phyloP scores from a whole-genome alignment of 345 rosid species.

The Dovyalis caffra region DNA sequence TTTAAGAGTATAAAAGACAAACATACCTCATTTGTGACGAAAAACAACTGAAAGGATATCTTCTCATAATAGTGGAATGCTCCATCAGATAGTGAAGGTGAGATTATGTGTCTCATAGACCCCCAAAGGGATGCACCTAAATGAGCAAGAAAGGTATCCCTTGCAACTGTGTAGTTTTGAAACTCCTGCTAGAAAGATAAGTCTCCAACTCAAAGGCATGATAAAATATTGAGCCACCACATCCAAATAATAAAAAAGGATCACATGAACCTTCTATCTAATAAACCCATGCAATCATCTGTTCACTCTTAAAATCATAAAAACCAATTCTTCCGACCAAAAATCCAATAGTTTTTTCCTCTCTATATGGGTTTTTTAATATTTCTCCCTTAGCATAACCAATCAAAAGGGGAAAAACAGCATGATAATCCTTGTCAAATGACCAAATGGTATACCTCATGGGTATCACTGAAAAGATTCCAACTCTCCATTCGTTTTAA shows the following conservation, averaged over 20 bases:
- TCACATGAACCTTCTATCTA: background rate
- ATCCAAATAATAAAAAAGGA: background rate
- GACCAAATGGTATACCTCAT: constrained; percentile 53
- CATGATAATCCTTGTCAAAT: constrained; percentile 1
- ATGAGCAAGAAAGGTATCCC: constrained; percentile 94
- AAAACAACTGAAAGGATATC: constrained; percentile 88
- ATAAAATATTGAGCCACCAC: background rate
- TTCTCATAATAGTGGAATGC: constrained; percentile 95
- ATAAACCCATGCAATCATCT: background rate
- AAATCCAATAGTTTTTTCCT: background rate
- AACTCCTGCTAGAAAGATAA: constrained; percentile 54
- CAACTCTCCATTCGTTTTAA: constrained; percentile 87
- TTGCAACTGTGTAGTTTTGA: constrained; percentile 94
- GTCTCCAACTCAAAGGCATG: constrained; percentile 13
- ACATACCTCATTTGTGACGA: constrained; percentile 89
- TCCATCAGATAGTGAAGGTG: constrained; percentile 96
- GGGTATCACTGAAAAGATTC: constrained; percentile 85
- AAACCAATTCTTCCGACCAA: background rate
- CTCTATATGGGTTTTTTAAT: background rate
- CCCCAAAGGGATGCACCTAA: constrained; percentile 96
- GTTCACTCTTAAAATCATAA: background rate
- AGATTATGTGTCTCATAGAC: constrained; percentile 82
- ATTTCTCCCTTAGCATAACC: background rate
- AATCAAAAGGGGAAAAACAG: constrained; percentile 18
- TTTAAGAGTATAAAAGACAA: constrained; percentile 9